Evolutionary conservation across 352 stramenopile species (phyloP).

Genomic region (Pythium folliculosum): DNA sequence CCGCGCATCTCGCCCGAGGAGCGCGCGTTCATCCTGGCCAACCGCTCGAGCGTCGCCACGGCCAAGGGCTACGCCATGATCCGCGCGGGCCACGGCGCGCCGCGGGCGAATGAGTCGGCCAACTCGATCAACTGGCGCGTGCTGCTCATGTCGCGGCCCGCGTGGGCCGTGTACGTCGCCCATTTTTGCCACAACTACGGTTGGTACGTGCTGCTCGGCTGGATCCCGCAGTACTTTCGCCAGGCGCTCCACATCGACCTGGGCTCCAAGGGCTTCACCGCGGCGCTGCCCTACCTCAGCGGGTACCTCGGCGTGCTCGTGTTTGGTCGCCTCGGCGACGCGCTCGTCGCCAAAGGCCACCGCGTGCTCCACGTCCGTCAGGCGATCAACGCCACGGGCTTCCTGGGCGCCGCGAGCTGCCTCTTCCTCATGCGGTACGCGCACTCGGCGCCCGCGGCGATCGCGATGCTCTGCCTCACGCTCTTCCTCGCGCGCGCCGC

Average conservation of each 20-base stretch:
- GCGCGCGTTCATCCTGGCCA: conserved; percentile 63
- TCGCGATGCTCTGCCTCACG: conserved; percentile 72
- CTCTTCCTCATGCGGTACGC: conserved; percentile 75
- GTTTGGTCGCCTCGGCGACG: conserved; percentile 70
- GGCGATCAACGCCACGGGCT: conserved; percentile 73
- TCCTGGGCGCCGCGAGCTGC: conserved; percentile 71
- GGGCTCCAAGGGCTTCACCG: conserved; percentile 60
- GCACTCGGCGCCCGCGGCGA: conserved; percentile 46
- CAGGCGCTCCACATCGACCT: conserved; percentile 79
- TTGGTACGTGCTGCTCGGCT: conserved; percentile 87
- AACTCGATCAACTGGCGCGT: conserved; percentile 67
- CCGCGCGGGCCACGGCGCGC: background rate
- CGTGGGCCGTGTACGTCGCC: conserved; percentile 84
- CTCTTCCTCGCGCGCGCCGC: conserved; percentile 76
- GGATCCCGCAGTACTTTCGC: conserved; percentile 88
- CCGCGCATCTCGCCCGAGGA: conserved; percentile 58
- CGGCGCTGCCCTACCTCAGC: conserved; percentile 76
- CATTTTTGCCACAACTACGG: conserved; percentile 90
- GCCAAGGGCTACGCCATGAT: conserved; percentile 26
- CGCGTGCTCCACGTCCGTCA: conserved; percentile 79
- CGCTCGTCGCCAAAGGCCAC: conserved; percentile 60
- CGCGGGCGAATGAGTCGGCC: conserved; percentile 5
- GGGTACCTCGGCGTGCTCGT: conserved; percentile 75
- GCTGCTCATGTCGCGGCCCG: conserved; percentile 61
- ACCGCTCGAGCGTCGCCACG: conserved; percentile 40